A percentile compares a stretch with the other conserved stretches of the same genome.
phyloP scores from a whole-genome alignment of 495 filamentous ascomycete species.

The Aspergillus biplanus region DNA sequence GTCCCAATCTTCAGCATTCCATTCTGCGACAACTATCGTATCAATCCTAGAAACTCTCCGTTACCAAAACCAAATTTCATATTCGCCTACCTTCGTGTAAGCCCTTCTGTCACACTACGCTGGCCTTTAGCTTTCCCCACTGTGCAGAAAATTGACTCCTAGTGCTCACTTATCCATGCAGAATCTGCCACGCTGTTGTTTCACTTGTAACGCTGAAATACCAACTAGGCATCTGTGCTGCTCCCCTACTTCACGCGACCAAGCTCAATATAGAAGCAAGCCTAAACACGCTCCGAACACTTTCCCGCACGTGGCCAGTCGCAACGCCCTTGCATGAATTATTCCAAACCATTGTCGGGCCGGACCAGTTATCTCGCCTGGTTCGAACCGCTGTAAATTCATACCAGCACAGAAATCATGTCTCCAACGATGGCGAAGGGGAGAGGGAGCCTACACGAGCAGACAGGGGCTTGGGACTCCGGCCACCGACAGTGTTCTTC shows the following conservation, averaged over 20 bases:
- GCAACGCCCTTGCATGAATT: slow-evolving; percentile 15
- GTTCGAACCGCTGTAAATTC: slow-evolving; percentile 13
- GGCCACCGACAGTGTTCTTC: not conserved
- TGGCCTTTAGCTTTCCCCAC: not conserved
- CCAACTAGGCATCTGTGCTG: slow-evolving; percentile 10
- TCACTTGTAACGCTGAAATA: slow-evolving; percentile 17
- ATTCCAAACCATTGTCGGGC: slow-evolving; percentile 10
- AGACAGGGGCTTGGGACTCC: not conserved
- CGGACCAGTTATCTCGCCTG: slow-evolving; percentile 7
- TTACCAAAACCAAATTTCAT: slow-evolving; percentile 73
- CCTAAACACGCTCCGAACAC: slow-evolving; percentile 5
- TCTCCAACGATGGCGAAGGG: not conserved
- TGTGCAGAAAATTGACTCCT: not conserved
- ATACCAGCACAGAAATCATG: not conserved
- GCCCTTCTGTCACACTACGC: not conserved
- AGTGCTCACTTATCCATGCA: not conserved
- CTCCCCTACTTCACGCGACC: slow-evolving; percentile 16
- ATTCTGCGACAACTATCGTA: slow-evolving; percentile 85
- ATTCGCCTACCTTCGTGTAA: slow-evolving; percentile 79
- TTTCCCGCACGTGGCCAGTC: slow-evolving; percentile 19
- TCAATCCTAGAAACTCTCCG: slow-evolving; percentile 83
- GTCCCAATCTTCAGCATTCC: slow-evolving; percentile 86
- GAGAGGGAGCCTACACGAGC: not conserved
- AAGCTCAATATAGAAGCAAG: slow-evolving; percentile 16
- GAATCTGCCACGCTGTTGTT: slow-evolving; percentile 18